Conservation (phyloP, 2,329 filamentous ascomycete genomes). For the Nemania abortiva region DNA sequence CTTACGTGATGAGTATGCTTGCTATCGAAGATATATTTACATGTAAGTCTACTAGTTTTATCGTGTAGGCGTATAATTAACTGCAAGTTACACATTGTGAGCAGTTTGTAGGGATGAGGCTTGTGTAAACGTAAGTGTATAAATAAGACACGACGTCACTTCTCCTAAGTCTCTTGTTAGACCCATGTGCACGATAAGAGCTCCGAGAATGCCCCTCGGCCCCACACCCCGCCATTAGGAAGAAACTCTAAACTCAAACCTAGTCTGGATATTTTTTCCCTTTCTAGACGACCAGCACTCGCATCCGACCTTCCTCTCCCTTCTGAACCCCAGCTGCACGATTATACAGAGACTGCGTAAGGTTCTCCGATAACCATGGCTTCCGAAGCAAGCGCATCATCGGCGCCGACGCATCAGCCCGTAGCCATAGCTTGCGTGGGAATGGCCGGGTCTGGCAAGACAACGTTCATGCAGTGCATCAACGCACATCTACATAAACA, state of each 20-base stretch:
- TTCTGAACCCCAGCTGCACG: too few species aligned
- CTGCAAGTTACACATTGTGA: too few species aligned
- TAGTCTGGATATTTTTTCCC: constrained; percentile 20
- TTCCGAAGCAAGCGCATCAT: constrained; percentile 37
- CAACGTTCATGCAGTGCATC: constrained; percentile 99
- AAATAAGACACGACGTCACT: too few species aligned
- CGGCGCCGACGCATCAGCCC: constrained; percentile 38
- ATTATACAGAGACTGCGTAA: too few species aligned
- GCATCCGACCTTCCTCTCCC: too few species aligned
- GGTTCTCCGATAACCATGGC: constrained; percentile 26
- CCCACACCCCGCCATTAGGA: constrained; percentile 25
- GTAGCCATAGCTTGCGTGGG: constrained; percentile 89
- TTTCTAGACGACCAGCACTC: not conserved
- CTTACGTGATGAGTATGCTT: too few species aligned
- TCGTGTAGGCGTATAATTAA: too few species aligned
- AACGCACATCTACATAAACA: constrained; percentile 90
- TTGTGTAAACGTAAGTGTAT: not conserved
- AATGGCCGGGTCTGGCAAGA: constrained; percentile 99
- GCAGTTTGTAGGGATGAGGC: not conserved
- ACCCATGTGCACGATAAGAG: too few species aligned
- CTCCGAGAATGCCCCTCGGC: constrained; percentile 14
- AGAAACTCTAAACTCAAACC: not conserved
- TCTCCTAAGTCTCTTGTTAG: not conserved
- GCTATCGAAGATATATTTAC: too few species aligned
- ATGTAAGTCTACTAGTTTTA: too few species aligned